Percentiles rank a stretch among this genome's conserved stretches.
Conservation (phyloP, 805 yeast species). For the Barnettozyma pratensis region DNA sequence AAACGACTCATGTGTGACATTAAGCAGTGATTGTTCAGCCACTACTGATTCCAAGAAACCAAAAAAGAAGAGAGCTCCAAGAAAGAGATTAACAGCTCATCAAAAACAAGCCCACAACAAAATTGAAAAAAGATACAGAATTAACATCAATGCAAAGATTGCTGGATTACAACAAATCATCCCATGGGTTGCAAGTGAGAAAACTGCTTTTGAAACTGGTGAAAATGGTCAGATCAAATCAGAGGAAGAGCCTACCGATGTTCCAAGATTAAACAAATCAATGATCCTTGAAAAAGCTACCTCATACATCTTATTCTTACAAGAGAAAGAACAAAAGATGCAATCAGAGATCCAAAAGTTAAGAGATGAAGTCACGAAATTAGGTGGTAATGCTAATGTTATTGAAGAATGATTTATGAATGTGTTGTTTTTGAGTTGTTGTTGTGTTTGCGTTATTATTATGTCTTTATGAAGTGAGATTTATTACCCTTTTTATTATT, state of each 20-base stretch:
- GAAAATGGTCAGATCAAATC: conserved; percentile 12
- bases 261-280: conserved; percentile 53
- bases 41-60: conserved; percentile 19
- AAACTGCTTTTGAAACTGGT: conserved; percentile 53
- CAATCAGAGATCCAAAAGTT: conserved; percentile 27
- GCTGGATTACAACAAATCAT: conserved; percentile 62
- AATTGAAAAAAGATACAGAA: conserved; percentile 66
- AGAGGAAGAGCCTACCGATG: conserved; percentile 14
- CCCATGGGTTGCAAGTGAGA: conserved; percentile 61
- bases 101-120: conserved; percentile 72
- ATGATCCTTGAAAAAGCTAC: conserved; percentile 67
- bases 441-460: background rate
- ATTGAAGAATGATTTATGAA: background rate
- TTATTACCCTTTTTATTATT: background rate
- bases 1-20: conserved; percentile 11
- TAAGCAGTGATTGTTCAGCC: conserved; percentile 4
- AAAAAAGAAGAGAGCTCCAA: conserved; percentile 43
- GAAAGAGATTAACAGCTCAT: conserved; percentile 50
- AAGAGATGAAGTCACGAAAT: conserved; percentile 22
- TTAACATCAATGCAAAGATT: conserved; percentile 66
- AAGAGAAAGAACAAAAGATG: conserved; percentile 40
- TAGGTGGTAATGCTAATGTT: conserved; percentile 16
- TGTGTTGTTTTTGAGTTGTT: background rate
- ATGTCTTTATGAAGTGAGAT: conserved; percentile 1
- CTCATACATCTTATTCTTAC: conserved; percentile 50